Evolutionary conservation across 2,329 filamentous ascomycete species (phyloP).

Genomic region (Sporothrix luriei): DNA sequence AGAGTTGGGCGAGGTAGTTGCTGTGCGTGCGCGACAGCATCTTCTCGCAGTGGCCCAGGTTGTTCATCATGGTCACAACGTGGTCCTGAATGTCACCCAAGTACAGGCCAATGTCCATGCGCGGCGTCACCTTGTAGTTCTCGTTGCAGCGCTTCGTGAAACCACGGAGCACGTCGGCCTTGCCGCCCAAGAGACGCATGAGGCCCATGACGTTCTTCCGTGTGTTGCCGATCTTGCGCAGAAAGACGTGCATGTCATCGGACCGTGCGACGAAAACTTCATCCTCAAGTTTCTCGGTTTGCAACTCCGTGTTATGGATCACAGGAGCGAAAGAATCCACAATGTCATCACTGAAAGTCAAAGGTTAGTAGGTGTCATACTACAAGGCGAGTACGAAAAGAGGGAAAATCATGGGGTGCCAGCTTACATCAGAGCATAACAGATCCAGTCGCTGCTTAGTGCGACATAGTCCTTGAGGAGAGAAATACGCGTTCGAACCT

Average conservation of each 20-base stretch:
- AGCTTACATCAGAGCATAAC: conserved; percentile 90
- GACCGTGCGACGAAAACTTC: conserved; percentile 89
- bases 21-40: conserved; percentile 92
- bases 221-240: conserved; percentile 84
- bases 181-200: conserved; percentile 89
- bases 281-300: conserved; percentile 92
- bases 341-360: conserved; percentile 74
- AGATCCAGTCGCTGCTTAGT: conserved; percentile 96
- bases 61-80: conserved; percentile 99
- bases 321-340: conserved; percentile 93
- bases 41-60: conserved; percentile 93
- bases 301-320: conserved; percentile 81
- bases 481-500: conserved; percentile 88
- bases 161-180: conserved; percentile 96
- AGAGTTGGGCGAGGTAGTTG: conserved; percentile 94
- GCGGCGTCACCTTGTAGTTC: conserved; percentile 90
- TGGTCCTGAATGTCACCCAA: conserved; percentile 98
- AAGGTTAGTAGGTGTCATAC: conserved; percentile 38
- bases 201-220: conserved; percentile 94
- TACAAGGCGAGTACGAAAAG: not conserved
- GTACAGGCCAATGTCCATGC: conserved; percentile 95
- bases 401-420: not conserved
- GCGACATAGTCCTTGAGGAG: conserved; percentile 93
- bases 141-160: conserved; percentile 99
- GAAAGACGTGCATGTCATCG: conserved; percentile 84